Evolutionary conservation across 345 rosid species (phyloP).

Genomic region (Gossypium mustelinum): DNA sequence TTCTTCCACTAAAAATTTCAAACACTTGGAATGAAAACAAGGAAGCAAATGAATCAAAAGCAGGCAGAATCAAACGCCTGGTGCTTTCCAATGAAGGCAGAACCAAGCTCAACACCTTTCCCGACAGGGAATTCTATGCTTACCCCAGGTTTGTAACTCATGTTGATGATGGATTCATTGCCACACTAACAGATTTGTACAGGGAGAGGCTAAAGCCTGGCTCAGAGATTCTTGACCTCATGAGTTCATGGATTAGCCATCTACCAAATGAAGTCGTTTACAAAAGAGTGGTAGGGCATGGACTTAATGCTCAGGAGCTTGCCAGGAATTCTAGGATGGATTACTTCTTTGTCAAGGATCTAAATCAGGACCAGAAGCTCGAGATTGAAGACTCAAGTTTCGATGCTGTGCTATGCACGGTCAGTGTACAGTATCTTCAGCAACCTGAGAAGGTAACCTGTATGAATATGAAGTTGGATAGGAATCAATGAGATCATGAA

Average conservation of each 20-base stretch:
- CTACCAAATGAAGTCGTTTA: slow-evolving; percentile 56
- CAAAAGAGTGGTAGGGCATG: slow-evolving; percentile 84
- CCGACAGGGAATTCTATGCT: slow-evolving; percentile 70
- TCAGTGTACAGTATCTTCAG: slow-evolving; percentile 83
- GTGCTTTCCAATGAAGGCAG: slow-evolving; percentile 66
- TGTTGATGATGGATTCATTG: slow-evolving; percentile 70
- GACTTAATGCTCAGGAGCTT: slow-evolving; percentile 91
- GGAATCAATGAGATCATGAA: not conserved
- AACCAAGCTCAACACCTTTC: slow-evolving; percentile 47
- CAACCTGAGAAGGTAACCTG: slow-evolving; percentile 75
- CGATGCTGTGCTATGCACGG: slow-evolving; percentile 74
- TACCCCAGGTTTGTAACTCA: slow-evolving; percentile 83
- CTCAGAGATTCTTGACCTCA: slow-evolving; percentile 69
- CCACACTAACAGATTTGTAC: slow-evolving; percentile 59
- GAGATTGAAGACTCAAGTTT: slow-evolving; percentile 52
- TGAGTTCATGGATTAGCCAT: slow-evolving; percentile 96
- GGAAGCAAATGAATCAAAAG: slow-evolving; percentile 35
- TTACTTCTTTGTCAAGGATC: slow-evolving; percentile 59
- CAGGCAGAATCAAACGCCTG: slow-evolving; percentile 61
- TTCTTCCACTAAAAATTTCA: slow-evolving; percentile 22
- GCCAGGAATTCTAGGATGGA: slow-evolving; percentile 64
- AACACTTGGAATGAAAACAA: slow-evolving; percentile 30
- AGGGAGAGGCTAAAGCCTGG: slow-evolving; percentile 55
- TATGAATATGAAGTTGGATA: not conserved
- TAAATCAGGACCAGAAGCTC: slow-evolving; percentile 40